These are phyloP conservation scores for Magnolia kwangsiensis DNA, from an alignment of 164 flowering plant genomes.

Conservation along the genomic window DNA sequence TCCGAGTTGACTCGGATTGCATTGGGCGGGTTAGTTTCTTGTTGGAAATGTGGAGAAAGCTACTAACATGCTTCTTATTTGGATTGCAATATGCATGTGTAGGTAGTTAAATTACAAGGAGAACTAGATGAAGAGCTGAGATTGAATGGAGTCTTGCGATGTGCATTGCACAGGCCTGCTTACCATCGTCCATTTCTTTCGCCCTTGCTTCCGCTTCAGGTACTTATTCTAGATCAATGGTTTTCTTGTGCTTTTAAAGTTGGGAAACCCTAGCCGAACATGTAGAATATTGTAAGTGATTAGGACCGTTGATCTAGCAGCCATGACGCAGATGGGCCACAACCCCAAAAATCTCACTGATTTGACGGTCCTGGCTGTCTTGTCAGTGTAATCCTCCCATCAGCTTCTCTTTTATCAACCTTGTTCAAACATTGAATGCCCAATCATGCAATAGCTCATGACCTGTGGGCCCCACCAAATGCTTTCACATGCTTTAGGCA, in stretches of 20 bases:
- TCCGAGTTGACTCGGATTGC: too few relatives aligned
- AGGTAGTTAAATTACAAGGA: slow-evolving; percentile 58
- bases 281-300: background rate
- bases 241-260: background rate
- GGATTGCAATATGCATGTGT: background rate
- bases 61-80: background rate
- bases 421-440: background rate
- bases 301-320: too few relatives aligned
- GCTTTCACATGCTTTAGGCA: too few relatives aligned
- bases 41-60: too few relatives aligned
- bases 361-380: too few relatives aligned
- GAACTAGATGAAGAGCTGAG: slow-evolving; percentile 52
- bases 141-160: slow-evolving; percentile 40
- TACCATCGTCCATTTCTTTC: slow-evolving; percentile 33
- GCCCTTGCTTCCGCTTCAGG: slow-evolving; percentile 56
- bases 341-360: too few relatives aligned
- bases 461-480: too few relatives aligned
- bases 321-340: too few relatives aligned
- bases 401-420: background rate
- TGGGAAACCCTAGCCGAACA: background rate
- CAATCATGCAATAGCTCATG: too few relatives aligned
- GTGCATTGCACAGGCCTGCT: slow-evolving; percentile 51
- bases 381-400: background rate
- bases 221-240: slow-evolving; percentile 9
- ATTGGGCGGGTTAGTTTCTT: too few relatives aligned